Base-by-base conservation (phyloP, 1,139 yeast species). In the Kurtzmaniella quercitrusa region DNA sequence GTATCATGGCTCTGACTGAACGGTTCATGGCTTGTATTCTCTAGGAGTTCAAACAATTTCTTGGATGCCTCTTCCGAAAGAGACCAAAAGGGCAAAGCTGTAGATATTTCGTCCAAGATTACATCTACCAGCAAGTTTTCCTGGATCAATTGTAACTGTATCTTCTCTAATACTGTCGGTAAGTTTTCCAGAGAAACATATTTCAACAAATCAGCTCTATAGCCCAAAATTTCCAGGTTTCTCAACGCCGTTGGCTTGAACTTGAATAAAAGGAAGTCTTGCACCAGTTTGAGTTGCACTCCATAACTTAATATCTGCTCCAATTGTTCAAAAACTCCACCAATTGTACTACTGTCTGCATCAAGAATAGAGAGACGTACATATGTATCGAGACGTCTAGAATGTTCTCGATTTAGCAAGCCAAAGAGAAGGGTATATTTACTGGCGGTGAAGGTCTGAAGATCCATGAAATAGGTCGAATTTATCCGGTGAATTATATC, bases 161-260 rank as follows among this genome's bases (percentile, higher is more conserved):
- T 11, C 5, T 18, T 19, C 16, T 19, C 17, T 14, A 36, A 12
- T 19, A 36, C 12, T n/a, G n/a, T 27, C 11, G 7, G 9, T 9
- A 21, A 12, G 17, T 36, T 36, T 8, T 14, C 12, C 11, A 11
- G 18, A n/a, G 23, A 7, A 6, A 36, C 17, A 36, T 19, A 21
- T 19, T 14, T 18, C 9, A 36, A 36, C 15, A 36, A 21, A 5
- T 5, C 3, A 12, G 21, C 15, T 3, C 38, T 19, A 36, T 19
- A 36, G 8, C 11, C 12, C 3, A 36, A 14, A 36, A 19, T 27
- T 27, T 38, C 44, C 45, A 36, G 43, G 40, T 27, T 48, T 41
- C 11, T 39, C 16, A 36, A 7, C 8, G 25, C 14, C 2, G 10
- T 8, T 9, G 38, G 38, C 38, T 36, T 36, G 16, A 3, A n/a